Evolutionary conservation across 257 asterid genomes (phyloP), one percentile per base, ranked within the genome.

Genomic region (Galeopsis tetrahit): DNA sequence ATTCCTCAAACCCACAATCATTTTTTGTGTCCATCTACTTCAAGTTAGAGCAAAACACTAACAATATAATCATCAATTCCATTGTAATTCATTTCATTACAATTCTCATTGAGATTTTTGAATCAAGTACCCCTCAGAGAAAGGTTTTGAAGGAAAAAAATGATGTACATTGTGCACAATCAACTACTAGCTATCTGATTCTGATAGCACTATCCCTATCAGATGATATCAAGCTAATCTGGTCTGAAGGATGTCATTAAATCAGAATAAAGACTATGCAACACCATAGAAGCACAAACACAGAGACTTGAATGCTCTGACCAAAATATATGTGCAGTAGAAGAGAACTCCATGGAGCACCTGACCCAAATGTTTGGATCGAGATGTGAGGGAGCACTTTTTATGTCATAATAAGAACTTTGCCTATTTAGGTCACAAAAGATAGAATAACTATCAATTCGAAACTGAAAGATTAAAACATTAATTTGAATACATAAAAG

Each of bases 181-280:
- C 33, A 49, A 49, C 2, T 13, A 49, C 42, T 21, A 65, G 68
- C 48, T 36, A n/a, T 60, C 58, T 66, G 75, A 60, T 40, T 17
- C 28, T 21, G 28, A 43, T 32, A 64, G 36, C 39, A 57, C 32
- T 32, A 32, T 15, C 4, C 35, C 48, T 51, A 48, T 38, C 51
- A 52, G 70, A 67, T 40, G 34, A 63, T 43, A 39, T 49, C 35
- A 34, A 14, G 57, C 66, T 7, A 21, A 21, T 14, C 36, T 73
- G 36, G 36, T 51, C 10, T 28, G 62, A 69, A 34, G 1, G 56
- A 70, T 70, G 65, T 48, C 10, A 33, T 14, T 63, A 62, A 6
- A 62, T 71, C 75, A 72, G 35, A 70, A 35, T 42, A 36, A 64
- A 10, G 65, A 38, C 5, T 35, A 56, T 14, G 51, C 62, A 34